Conservation (phyloP, 2,329 filamentous ascomycete genomes). For the Chrysosphaeria jannelii region DNA sequence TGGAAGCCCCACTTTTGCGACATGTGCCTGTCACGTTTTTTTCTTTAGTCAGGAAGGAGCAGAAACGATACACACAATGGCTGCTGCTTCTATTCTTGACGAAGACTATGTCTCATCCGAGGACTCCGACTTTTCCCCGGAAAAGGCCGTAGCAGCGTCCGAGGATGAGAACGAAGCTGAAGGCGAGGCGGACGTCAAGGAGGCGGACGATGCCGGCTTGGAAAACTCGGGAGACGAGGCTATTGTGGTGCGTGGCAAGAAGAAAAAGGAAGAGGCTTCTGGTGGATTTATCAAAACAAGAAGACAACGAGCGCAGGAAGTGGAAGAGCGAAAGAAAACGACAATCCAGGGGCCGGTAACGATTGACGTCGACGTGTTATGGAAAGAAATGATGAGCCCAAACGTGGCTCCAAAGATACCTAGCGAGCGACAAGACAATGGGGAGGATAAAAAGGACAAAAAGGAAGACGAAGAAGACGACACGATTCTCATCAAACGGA, state of each 20-base stretch:
- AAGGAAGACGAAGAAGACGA: too few relatives aligned
- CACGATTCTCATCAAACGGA: constrained; percentile 34
- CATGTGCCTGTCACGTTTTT: too few relatives aligned
- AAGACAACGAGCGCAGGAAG: constrained; percentile 34
- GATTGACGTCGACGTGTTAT: constrained; percentile 40
- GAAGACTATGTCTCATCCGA: constrained; percentile 41
- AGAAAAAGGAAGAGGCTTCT: constrained; percentile 21
- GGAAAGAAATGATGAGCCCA: constrained; percentile 31
- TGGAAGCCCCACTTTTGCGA: too few relatives aligned
- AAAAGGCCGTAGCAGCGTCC: constrained; percentile 19
- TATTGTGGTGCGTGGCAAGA: constrained; percentile 31
- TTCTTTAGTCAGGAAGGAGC: too few relatives aligned
- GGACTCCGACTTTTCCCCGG: constrained; percentile 44
- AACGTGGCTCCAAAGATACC: constrained; percentile 9
- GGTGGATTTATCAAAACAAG: constrained; percentile 42
- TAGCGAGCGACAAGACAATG: too few relatives aligned
- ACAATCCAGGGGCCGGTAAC: constrained; percentile 28
- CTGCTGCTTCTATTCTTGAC: too few relatives aligned
- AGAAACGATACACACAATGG: too few relatives aligned
- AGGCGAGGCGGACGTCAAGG: constrained; percentile 2
- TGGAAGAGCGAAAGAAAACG: constrained; percentile 23
- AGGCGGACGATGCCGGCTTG: constrained; percentile 16
- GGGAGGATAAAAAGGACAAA: too few relatives aligned
- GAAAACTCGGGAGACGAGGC: constrained; percentile 46
- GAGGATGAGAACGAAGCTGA: constrained; percentile 15